Conservation (phyloP, 164 flowering plant genomes). For the Warburgia ugandensis region DNA sequence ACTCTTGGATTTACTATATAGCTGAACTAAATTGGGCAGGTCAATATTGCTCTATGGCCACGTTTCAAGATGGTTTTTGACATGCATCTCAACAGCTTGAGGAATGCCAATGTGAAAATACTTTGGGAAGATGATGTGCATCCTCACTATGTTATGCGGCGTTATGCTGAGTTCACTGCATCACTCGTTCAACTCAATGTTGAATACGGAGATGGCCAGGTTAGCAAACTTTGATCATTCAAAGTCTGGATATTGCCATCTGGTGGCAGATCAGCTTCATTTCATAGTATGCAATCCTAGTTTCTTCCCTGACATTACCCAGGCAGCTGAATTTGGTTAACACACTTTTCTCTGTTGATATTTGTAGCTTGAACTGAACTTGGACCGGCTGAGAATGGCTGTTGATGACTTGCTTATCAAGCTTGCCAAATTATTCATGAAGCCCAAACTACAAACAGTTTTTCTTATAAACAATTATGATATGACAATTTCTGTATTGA, state of each 20-base stretch:
- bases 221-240: constrained; percentile 17
- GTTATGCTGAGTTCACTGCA: constrained; percentile 97
- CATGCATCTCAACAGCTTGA: constrained; percentile 86
- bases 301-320: not conserved
- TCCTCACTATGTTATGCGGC: constrained; percentile 97
- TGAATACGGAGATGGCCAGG: constrained; percentile 98
- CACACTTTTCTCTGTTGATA: not conserved
- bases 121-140: constrained; percentile 99
- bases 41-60: constrained; percentile 92
- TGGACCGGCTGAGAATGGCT: constrained; percentile 93
- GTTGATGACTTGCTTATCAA: constrained; percentile 83
- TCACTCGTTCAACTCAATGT: constrained; percentile 89
- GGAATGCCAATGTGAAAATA: constrained; percentile 75
- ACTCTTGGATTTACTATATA: too few species aligned
- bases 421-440: constrained; percentile 66
- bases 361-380: constrained; percentile 79
- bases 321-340: not conserved
- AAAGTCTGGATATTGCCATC: not conserved
- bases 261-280: not conserved
- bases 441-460: constrained; percentile 70
- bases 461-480: constrained; percentile 97
- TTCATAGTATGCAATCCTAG: not conserved
- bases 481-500: constrained; percentile 84
- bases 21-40: constrained; percentile 37
- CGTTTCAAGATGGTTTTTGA: constrained; percentile 99